Evolutionary conservation across 129 eudicot species (phyloP).

Genomic region (Flaveria bidentis): DNA sequence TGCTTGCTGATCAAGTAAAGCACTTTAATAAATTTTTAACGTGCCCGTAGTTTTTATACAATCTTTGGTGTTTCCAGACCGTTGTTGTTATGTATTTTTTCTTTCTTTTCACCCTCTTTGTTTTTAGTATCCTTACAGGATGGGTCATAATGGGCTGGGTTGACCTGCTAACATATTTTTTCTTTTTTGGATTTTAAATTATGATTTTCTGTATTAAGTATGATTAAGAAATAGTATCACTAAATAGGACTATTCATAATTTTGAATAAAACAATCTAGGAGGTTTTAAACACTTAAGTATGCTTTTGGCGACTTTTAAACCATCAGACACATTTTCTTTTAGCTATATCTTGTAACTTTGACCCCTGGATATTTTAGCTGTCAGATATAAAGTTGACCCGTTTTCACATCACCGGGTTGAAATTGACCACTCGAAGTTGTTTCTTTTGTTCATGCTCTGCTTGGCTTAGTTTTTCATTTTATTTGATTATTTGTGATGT

Average conservation of each 20-base stretch:
- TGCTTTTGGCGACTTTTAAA: background rate
- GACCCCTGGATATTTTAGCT: background rate
- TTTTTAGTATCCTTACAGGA: background rate
- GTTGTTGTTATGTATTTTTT: background rate
- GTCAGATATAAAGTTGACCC: background rate
- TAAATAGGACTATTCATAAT: background rate
- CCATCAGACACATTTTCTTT: background rate
- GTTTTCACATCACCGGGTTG: background rate
- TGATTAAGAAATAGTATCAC: background rate
- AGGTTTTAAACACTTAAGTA: background rate
- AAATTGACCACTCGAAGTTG: background rate
- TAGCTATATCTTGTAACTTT: background rate
- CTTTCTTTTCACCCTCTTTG: background rate
- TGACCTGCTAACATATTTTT: background rate
- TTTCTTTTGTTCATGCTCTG: background rate
- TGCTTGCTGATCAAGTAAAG: slow-evolving; percentile 76
- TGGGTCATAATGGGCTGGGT: background rate
- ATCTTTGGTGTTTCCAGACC: background rate
- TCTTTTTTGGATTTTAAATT: background rate
- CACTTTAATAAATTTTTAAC: background rate
- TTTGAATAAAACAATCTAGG: background rate
- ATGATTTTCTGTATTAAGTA: background rate
- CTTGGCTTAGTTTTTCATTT: background rate
- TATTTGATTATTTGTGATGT: background rate
- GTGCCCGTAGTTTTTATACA: background rate